phyloP scores from a whole-genome alignment of 2,329 filamentous ascomycete genomes.

The Sclerotinia minor region DNA sequence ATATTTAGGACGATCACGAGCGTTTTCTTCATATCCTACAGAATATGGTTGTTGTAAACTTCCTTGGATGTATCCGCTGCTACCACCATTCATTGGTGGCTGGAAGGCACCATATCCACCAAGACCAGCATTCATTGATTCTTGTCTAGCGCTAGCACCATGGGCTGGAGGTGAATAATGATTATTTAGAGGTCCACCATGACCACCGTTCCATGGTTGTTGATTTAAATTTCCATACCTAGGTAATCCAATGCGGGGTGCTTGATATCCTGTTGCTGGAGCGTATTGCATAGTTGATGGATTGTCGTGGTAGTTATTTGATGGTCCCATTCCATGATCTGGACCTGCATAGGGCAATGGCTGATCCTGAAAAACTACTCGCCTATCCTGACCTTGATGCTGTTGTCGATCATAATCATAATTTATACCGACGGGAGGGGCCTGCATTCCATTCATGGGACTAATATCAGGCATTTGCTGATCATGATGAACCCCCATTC shows the following conservation, averaged over 20 bases:
- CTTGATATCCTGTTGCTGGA: too few species aligned
- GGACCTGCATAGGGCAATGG: not conserved
- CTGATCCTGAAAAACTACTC: not conserved
- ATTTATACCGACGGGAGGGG: not conserved
- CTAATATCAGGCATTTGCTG: rapidly evolving
- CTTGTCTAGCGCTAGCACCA: not conserved
- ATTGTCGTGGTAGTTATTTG: not conserved
- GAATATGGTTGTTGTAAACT: not conserved
- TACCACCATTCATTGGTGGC: rapidly evolving
- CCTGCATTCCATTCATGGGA: not conserved
- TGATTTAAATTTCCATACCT: too few species aligned
- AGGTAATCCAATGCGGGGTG: rapidly evolving
- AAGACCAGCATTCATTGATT: rapidly evolving
- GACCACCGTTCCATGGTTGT: too few species aligned
- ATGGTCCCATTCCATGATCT: not conserved
- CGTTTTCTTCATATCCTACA: not conserved
- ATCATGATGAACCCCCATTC: too few species aligned
- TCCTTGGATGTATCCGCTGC: rapidly evolving
- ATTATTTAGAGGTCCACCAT: not conserved
- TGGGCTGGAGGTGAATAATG: not conserved
- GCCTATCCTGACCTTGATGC: rapidly evolving
- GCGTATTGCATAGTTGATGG: not conserved
- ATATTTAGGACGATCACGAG: not conserved
- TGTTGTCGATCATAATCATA: rapidly evolving
- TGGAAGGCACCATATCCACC: not conserved